A percentile compares a stretch with the other conserved stretches of the same genome.
phyloP scores from a whole-genome alignment of 805 yeast species.

The Candida oleophila region DNA sequence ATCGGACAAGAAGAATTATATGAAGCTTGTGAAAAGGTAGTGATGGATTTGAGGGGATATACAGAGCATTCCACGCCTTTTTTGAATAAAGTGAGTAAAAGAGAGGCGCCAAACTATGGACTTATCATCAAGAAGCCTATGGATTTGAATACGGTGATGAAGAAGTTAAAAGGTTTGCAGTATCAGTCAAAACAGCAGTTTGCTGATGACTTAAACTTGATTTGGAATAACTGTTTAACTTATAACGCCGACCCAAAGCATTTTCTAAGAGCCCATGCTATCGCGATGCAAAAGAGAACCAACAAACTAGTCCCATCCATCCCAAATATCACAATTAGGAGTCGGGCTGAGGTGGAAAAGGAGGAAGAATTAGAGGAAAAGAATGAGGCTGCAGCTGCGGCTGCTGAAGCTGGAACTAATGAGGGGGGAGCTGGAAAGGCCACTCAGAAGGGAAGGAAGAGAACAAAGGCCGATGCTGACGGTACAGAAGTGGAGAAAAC shows the following conservation, averaged over 20 bases:
- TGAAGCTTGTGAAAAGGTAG: constrained; percentile 96
- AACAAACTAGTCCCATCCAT: constrained; percentile 73
- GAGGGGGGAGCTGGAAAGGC: constrained; percentile 27
- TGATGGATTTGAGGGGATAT: constrained; percentile 81
- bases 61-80: constrained; percentile 98
- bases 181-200: constrained; percentile 84
- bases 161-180: constrained; percentile 78
- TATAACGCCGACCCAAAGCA: constrained; percentile 95
- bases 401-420: constrained; percentile 15
- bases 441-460: constrained; percentile 40
- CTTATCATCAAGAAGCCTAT: constrained; percentile 88
- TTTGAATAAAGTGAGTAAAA: constrained; percentile 89
- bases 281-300: constrained; percentile 94
- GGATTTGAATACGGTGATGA: constrained; percentile 94
- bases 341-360: constrained; percentile 66
- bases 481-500: constrained; percentile 13
- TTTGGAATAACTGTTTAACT: constrained; percentile 91
- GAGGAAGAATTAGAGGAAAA: constrained; percentile 45
- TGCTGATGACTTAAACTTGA: constrained; percentile 92
- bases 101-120: constrained; percentile 97
- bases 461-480: constrained; percentile 35
- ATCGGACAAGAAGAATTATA: constrained; percentile 97
- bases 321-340: constrained; percentile 82
- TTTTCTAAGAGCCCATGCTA: constrained; percentile 84
- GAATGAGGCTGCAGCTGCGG: constrained; percentile 19